Evolutionary conservation across 176 grass and related monocot genomes (phyloP).

Genomic region (Aegilops sharonensis): DNA sequence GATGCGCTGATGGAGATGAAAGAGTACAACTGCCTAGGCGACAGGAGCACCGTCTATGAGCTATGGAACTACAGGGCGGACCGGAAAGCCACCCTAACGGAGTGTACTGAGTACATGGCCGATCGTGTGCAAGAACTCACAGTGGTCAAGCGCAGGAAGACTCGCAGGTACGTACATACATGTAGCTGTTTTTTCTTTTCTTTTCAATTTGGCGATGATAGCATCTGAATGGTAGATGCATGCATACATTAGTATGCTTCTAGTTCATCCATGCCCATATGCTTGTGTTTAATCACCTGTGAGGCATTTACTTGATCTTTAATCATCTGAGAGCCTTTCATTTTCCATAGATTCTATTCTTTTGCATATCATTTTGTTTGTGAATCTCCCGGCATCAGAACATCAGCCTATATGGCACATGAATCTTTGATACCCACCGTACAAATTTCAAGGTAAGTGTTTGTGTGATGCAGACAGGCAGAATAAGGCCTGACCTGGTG

Average conservation of each 20-base stretch:
- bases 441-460: neutral
- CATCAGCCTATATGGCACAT: neutral
- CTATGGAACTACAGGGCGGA: neutral
- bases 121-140: no score
- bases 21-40: neutral
- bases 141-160: neutral
- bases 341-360: neutral
- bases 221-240: neutral
- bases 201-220: neutral
- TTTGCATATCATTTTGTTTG: neutral
- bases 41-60: slow-evolving; percentile 23
- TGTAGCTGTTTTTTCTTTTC: neutral
- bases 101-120: no score
- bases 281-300: neutral
- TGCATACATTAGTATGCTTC: neutral
- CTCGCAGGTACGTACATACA: neutral
- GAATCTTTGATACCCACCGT: neutral
- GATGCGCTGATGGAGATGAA: slow-evolving; percentile 29
- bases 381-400: neutral
- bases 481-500: neutral
- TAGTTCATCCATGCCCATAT: neutral
- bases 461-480: neutral
- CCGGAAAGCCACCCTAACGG: slow-evolving; percentile 17
- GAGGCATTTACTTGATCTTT: neutral
- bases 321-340: neutral